phyloP scores from a whole-genome alignment of 352 stramenopile genomes.

The Phytophthora meadii region DNA sequence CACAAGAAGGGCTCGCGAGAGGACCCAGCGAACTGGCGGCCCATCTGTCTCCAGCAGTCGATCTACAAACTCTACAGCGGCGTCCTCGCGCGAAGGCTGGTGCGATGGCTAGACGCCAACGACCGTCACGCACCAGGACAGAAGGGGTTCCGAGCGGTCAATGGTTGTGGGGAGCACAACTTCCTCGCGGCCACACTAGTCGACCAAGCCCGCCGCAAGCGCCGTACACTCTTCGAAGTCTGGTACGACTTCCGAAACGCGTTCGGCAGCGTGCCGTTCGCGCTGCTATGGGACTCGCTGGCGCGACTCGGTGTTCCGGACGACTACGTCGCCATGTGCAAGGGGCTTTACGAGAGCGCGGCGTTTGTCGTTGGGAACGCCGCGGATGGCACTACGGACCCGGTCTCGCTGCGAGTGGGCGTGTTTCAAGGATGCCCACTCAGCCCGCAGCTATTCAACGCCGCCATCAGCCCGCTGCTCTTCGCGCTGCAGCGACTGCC shows the following conservation, averaged over 20 bases:
- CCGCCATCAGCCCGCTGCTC: conserved; percentile 22
- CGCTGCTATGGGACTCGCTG: conserved; percentile 24
- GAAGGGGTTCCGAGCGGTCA: conserved; percentile 37
- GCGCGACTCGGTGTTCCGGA: conserved; percentile 7
- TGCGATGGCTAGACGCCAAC: conserved; percentile 27
- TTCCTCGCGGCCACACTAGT: conserved; percentile 28
- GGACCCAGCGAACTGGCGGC: conserved; percentile 31
- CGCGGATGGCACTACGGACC: conserved; percentile 20
- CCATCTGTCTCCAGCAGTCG: conserved; percentile 42
- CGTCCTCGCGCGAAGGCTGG: conserved; percentile 11
- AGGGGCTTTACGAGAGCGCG: conserved; percentile 7
- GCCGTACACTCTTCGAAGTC: conserved; percentile 8
- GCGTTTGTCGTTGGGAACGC: conserved; percentile 28
- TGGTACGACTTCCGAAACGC: conserved; percentile 41
- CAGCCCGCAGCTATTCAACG: conserved; percentile 35
- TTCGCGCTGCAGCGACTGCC: conserved; percentile 2
- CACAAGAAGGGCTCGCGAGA: conserved; percentile 33
- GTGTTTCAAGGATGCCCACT: conserved; percentile 37
- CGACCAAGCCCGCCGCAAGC: conserved; percentile 28
- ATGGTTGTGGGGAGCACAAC: conserved; percentile 43
- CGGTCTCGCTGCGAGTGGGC: not conserved
- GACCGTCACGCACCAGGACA: conserved; percentile 10
- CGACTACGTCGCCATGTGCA: conserved; percentile 10
- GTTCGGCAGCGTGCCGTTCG: conserved; percentile 30
- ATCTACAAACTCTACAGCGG: conserved; percentile 46